phyloP scores from a whole-genome alignment of 2,329 filamentous ascomycete genomes.

The Ophiognomonia clavigignenti-juglandacearum region DNA sequence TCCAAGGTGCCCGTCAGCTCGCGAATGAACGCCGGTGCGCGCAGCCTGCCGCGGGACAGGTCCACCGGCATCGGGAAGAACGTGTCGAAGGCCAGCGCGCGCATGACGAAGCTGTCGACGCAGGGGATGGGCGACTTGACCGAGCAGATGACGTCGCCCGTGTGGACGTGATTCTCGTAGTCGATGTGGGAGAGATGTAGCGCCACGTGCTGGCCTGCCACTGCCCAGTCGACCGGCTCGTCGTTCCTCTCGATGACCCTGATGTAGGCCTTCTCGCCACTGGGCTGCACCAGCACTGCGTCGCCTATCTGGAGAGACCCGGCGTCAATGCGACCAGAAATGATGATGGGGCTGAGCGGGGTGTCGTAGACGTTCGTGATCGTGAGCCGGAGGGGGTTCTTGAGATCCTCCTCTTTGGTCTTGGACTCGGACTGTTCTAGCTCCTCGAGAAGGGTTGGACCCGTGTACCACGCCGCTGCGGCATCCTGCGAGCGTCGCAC shows the following conservation, averaged over 20 bases:
- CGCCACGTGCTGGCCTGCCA: constrained; percentile 83
- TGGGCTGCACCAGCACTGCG: constrained; percentile 71
- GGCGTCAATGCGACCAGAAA: constrained; percentile 80
- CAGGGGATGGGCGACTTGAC: constrained; percentile 63
- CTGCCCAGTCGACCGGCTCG: constrained; percentile 76
- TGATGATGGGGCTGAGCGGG: constrained; percentile 73
- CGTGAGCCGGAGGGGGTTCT: constrained; percentile 78
- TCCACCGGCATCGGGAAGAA: constrained; percentile 86
- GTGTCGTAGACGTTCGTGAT: constrained; percentile 85
- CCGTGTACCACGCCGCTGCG: constrained; percentile 72
- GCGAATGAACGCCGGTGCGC: constrained; percentile 70
- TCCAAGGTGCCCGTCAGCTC: constrained; percentile 71
- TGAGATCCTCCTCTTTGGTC: constrained; percentile 53
- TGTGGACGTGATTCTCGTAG: constrained; percentile 64
- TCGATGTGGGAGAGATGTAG: constrained; percentile 86
- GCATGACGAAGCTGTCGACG: constrained; percentile 70
- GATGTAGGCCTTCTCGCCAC: constrained; percentile 73
- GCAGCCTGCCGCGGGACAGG: constrained; percentile 78
- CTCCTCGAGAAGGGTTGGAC: constrained; percentile 74
- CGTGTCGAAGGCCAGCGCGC: constrained; percentile 85
- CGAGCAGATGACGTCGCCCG: constrained; percentile 83
- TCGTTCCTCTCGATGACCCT: constrained; percentile 77
- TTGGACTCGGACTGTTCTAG: constrained; percentile 78
- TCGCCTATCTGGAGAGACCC: constrained; percentile 85
- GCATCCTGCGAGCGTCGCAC: constrained; percentile 50